phyloP scores from a whole-genome alignment of 2,329 filamentous ascomycete species.

The Stagonosporopsis cucurbitacearum region DNA sequence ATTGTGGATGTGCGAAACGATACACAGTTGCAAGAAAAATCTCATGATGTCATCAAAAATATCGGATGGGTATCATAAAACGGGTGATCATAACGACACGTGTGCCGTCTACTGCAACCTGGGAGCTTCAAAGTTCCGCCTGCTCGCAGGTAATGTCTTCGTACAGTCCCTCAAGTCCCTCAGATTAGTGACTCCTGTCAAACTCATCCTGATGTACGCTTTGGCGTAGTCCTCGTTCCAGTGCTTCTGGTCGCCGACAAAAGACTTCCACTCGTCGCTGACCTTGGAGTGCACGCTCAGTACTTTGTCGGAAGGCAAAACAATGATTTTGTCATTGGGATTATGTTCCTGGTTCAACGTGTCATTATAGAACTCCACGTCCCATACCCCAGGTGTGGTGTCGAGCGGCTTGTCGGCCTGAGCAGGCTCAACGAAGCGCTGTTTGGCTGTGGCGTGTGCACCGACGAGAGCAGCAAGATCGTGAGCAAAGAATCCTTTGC shows the following conservation, averaged over 20 bases:
- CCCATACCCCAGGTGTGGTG: constrained; percentile 59
- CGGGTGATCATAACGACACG: neutral
- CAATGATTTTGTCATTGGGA: constrained; percentile 33
- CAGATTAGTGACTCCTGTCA: constrained; percentile 35
- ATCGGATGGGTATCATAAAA: constrained; percentile 6
- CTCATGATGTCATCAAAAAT: neutral
- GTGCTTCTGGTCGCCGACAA: constrained; percentile 37
- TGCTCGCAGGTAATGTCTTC: constrained; percentile 35
- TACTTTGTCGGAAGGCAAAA: constrained; percentile 37
- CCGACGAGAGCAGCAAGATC: constrained; percentile 63
- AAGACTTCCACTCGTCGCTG: constrained; percentile 31
- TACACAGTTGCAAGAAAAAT: neutral
- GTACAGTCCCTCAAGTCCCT: constrained; percentile 37
- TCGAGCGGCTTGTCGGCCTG: constrained; percentile 53
- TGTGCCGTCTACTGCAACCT: neutral
- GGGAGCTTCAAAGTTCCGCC: constrained; percentile 9
- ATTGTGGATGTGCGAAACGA: neutral
- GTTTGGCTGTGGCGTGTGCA: constrained; percentile 59
- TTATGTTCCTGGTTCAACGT: constrained; percentile 34
- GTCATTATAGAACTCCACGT: constrained; percentile 57
- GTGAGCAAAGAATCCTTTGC: constrained; percentile 58
- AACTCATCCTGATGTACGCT: constrained; percentile 42
- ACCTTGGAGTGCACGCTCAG: constrained; percentile 37
- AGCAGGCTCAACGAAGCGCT: constrained; percentile 54
- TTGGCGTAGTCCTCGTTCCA: constrained; percentile 44